Conservation (phyloP, 2,329 filamentous ascomycete species). For the Penicillium sp. region DNA sequence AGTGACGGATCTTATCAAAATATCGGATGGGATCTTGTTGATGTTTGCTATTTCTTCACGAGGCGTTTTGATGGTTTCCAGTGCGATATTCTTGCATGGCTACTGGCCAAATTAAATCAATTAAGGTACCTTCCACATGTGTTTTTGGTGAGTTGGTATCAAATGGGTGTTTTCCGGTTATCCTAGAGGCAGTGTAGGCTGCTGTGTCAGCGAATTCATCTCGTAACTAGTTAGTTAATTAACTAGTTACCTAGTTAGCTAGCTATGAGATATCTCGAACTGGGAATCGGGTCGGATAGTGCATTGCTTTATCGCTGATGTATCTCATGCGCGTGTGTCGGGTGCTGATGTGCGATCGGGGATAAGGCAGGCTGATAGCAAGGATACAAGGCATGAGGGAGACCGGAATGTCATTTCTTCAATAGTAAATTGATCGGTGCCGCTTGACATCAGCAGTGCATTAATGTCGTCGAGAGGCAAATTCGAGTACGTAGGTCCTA, state of each 20-base stretch:
- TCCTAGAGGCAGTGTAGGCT: too few relatives aligned
- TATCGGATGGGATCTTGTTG: neutral
- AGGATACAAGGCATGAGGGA: neutral
- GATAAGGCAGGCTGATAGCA: neutral
- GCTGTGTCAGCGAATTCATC: neutral
- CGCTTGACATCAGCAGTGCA: neutral
- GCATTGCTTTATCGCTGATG: neutral
- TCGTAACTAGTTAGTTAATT: too few relatives aligned
- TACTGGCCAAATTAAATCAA: constrained; percentile 19
- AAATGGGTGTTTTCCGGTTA: neutral
- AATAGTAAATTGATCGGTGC: neutral
- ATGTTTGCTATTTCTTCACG: constrained; percentile 11
- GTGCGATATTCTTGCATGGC: constrained; percentile 20
- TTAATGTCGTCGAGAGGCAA: neutral
- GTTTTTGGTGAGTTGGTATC: neutral
- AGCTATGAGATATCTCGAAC: neutral
- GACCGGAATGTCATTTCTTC: neutral
- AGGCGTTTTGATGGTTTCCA: constrained; percentile 19
- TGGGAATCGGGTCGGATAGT: neutral
- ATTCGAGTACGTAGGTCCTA: constrained; percentile 2
- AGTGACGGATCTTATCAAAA: neutral
- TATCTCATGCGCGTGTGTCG: neutral
- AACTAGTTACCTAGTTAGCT: too few relatives aligned
- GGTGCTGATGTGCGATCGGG: neutral
- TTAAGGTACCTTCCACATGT: neutral